A percentile compares a stretch with the other conserved stretches of the same genome.
phyloP scores from a whole-genome alignment of 2,329 filamentous ascomycete genomes.

The Penicillium expansum region DNA sequence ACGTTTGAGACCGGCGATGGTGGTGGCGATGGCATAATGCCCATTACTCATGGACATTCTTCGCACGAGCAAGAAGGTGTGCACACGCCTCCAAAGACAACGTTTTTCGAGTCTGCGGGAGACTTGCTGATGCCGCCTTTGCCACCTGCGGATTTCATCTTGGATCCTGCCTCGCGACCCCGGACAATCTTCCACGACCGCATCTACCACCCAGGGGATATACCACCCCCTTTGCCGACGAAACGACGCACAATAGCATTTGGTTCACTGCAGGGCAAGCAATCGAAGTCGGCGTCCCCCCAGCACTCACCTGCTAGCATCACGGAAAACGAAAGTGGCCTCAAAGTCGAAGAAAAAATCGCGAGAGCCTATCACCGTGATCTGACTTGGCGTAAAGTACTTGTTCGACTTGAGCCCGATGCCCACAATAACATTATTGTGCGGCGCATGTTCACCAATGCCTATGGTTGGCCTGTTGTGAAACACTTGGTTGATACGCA shows the following conservation, averaged over 20 bases:
- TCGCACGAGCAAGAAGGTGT: constrained; percentile 50
- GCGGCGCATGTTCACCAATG: constrained; percentile 92
- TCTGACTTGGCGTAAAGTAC: constrained; percentile 91
- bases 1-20: constrained; percentile 21
- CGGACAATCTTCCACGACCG: constrained; percentile 96
- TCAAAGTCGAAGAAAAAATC: constrained; percentile 97
- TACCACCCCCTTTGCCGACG: constrained; percentile 69
- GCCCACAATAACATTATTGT: constrained; percentile 99
- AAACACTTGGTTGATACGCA: constrained; percentile 94
- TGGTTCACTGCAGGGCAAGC: constrained; percentile 20
- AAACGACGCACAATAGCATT: constrained; percentile 43
- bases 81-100: constrained; percentile 79
- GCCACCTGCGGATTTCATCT: constrained; percentile 74
- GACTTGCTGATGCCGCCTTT: constrained; percentile 89
- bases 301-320: constrained; percentile 15
- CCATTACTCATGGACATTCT: constrained; percentile 51
- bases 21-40: constrained; percentile 15
- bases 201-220: constrained; percentile 89
- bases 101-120: constrained; percentile 90
- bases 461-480: constrained; percentile 94
- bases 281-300: constrained; percentile 13
- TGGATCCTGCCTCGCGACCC: constrained; percentile 76
- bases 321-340: constrained; percentile 41
- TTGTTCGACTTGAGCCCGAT: constrained; percentile 92
- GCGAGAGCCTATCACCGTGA: constrained; percentile 90